Conservation (phyloP, 257 asterid species). For the Rauvolfia tetraphylla region DNA sequence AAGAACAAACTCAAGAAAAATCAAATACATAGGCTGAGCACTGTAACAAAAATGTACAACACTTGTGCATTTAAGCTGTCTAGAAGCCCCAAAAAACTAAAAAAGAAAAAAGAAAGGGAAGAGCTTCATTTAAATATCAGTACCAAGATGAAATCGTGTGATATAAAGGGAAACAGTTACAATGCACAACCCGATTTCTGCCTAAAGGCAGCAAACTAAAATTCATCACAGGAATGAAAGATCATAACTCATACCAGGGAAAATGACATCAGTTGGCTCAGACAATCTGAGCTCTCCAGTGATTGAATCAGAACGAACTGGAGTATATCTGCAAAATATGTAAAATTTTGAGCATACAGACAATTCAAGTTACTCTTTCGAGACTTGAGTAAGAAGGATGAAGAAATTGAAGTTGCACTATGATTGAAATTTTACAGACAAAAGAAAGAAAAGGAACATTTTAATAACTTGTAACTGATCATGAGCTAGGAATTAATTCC, state of each 20-base stretch:
- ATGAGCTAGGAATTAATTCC: background rate
- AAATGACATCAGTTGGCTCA: slow-evolving; percentile 63
- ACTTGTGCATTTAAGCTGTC: background rate
- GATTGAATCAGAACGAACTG: slow-evolving; percentile 85
- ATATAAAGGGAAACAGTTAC: background rate
- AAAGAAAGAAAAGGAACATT: background rate
- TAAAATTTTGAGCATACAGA: slow-evolving; percentile 11
- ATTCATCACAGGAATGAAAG: background rate
- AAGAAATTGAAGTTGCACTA: background rate
- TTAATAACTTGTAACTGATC: background rate
- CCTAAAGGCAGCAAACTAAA: background rate
- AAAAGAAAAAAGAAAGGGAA: too few relatives aligned
- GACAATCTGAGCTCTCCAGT: slow-evolving; percentile 77
- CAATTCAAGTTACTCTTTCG: background rate
- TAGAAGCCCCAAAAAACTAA: too few relatives aligned
- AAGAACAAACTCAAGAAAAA: background rate
- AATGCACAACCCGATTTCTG: background rate
- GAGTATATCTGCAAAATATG: slow-evolving; percentile 68
- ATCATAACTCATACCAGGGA: slow-evolving; percentile 64
- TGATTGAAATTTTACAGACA: background rate
- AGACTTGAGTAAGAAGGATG: background rate
- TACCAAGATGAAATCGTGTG: background rate
- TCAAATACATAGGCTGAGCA: background rate
- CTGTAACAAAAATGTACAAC: background rate
- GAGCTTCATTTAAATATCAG: background rate